Evolutionary conservation across 192 early-diverging fungal genomes (phyloP).

Genomic region (Rhizoclosmatium globosum): DNA sequence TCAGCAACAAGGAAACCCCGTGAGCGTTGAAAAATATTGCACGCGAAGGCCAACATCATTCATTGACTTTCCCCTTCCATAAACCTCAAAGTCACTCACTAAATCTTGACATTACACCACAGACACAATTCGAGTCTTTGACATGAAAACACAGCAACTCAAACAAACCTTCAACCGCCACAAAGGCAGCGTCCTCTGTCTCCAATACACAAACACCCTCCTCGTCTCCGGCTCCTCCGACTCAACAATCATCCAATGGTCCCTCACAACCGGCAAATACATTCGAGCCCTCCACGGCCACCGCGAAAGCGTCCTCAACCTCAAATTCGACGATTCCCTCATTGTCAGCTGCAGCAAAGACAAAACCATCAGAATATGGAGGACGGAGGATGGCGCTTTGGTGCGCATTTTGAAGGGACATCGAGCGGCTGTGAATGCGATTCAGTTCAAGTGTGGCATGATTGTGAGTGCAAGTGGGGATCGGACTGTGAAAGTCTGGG

Average conservation of each 20-base stretch:
- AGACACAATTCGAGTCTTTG: conserved; percentile 78
- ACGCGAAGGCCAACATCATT: too few species aligned
- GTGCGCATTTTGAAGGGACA: conserved; percentile 70
- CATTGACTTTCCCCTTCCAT: too few species aligned
- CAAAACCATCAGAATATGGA: conserved; percentile 77
- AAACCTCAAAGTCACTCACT: too few species aligned
- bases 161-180: conserved; percentile 74
- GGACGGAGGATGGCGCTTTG: conserved; percentile 64
- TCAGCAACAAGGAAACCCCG: too few species aligned
- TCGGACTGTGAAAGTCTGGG: conserved; percentile 86
- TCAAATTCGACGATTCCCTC: conserved; percentile 47
- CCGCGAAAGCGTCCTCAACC: conserved; percentile 55
- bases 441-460: conserved; percentile 48
- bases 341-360: conserved; percentile 62
- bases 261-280: conserved; percentile 62
- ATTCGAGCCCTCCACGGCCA: conserved; percentile 50
- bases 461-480: conserved; percentile 63
- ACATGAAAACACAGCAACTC: conserved; percentile 64
- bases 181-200: conserved; percentile 81
- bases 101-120: too few species aligned
- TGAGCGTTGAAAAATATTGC: too few species aligned
- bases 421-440: conserved; percentile 83
- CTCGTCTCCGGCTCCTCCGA: conserved; percentile 87
- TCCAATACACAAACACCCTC: conserved; percentile 77
- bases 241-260: conserved; percentile 79